Evolutionary conservation across 1,284 basidiomycete genomes (phyloP).

Genomic region (Ceratobasidium sp.): DNA sequence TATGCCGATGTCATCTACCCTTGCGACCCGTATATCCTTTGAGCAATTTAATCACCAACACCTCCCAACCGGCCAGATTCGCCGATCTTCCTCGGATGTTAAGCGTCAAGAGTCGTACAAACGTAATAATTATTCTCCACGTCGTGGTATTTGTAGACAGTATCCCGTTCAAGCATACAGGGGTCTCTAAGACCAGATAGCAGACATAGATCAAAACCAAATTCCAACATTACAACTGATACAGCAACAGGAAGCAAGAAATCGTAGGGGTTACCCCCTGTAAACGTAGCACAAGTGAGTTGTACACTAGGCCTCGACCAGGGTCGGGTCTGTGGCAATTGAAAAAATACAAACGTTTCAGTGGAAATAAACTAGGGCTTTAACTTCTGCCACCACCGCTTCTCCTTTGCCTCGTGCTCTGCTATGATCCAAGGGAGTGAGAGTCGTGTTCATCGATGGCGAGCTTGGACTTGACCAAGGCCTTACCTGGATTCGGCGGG

Average conservation of each 20-base stretch:
- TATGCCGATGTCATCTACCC: slow-evolving; percentile 6
- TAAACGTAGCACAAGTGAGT: not conserved
- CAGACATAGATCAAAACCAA: slow-evolving; percentile 12
- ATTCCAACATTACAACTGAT: not conserved
- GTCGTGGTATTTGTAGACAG: slow-evolving; percentile 14
- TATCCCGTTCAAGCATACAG: slow-evolving; percentile 24
- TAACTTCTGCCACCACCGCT: slow-evolving; percentile 42
- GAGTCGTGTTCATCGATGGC: slow-evolving; percentile 36
- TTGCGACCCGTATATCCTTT: slow-evolving; percentile 23
- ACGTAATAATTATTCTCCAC: slow-evolving; percentile 38
- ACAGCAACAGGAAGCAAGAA: not conserved
- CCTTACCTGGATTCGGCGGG: slow-evolving; percentile 42
- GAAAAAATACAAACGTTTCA: slow-evolving; percentile 19
- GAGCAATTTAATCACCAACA: slow-evolving; percentile 34
- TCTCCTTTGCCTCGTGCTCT: slow-evolving; percentile 44
- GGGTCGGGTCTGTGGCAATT: not conserved
- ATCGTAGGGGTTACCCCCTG: slow-evolving; percentile 24
- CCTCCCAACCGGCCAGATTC: slow-evolving; percentile 28
- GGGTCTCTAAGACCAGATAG: slow-evolving; percentile 13
- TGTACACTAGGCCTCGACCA: slow-evolving; percentile 12
- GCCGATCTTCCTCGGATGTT: slow-evolving; percentile 29
- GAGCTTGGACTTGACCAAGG: slow-evolving; percentile 23
- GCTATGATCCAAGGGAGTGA: slow-evolving; percentile 15
- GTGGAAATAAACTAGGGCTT: slow-evolving; percentile 17
- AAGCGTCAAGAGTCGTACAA: not conserved